Conservation (phyloP, 208 protist species). For the Leptomonas seymouri region DNA sequence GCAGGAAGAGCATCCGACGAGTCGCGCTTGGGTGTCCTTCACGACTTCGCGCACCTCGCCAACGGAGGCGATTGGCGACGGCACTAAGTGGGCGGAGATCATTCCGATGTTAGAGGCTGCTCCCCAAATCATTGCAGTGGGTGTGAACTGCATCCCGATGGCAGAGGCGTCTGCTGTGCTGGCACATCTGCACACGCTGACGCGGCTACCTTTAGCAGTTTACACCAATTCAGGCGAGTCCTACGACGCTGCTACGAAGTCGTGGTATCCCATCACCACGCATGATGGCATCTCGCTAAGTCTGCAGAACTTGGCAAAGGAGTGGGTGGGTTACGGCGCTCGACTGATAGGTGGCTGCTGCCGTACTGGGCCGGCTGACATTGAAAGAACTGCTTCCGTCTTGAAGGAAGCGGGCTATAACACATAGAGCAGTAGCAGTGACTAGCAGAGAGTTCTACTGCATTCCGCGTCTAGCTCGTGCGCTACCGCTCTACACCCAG, state of each 20-base stretch:
- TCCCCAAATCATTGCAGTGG: slow-evolving; percentile 44
- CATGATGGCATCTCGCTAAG: slow-evolving; percentile 9
- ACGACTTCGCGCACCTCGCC: slow-evolving; percentile 30
- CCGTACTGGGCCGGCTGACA: slow-evolving; percentile 32
- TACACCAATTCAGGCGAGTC: slow-evolving; percentile 67
- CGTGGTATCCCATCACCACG: slow-evolving; percentile 23
- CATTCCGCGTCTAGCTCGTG: too few relatives aligned
- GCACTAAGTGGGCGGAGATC: slow-evolving; percentile 35
- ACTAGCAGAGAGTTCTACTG: too few relatives aligned
- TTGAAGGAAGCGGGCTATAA: slow-evolving; percentile 5
- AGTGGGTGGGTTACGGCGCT: slow-evolving; percentile 36
- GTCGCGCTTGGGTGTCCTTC: slow-evolving; percentile 55
- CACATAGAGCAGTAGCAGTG: background rate
- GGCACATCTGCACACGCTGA: slow-evolving; percentile 30
- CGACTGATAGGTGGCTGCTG: slow-evolving; percentile 65
- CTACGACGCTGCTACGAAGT: slow-evolving; percentile 45
- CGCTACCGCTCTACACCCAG: too few relatives aligned
- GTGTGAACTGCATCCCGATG: slow-evolving; percentile 67
- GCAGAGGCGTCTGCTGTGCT: slow-evolving; percentile 24
- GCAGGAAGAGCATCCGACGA: slow-evolving; percentile 47
- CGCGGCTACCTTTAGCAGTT: slow-evolving; percentile 55
- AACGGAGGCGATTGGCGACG: slow-evolving; percentile 42
- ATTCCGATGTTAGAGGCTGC: slow-evolving; percentile 36
- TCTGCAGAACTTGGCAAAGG: slow-evolving; percentile 20
- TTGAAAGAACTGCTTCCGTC: slow-evolving; percentile 11